A percentile compares a stretch with the other conserved stretches of the same genome.
These are phyloP conservation scores for Sphaerulina populicola DNA, from an alignment of 2,329 filamentous ascomycete species.

Conservation along the genomic window DNA sequence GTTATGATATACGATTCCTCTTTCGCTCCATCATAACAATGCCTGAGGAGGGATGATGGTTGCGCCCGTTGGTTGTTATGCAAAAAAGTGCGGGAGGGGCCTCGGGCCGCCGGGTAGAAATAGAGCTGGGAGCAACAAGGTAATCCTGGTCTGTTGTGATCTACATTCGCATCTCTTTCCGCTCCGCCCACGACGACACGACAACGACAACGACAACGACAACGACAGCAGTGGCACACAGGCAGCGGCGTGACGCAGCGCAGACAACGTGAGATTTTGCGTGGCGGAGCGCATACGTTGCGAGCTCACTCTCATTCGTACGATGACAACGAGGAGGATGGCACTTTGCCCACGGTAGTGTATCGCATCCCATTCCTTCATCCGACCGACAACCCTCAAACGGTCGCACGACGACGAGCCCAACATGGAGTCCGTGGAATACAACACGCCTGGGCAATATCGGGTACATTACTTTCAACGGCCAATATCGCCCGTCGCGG, in stretches of 20 bases:
- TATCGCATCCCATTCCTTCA: neutral
- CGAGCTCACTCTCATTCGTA: neutral
- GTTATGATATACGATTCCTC: too few species aligned
- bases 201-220: neutral
- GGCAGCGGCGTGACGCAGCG: neutral
- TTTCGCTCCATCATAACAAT: too few species aligned
- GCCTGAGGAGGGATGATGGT: too few species aligned
- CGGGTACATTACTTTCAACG: conserved; percentile 36
- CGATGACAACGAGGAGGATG: neutral
- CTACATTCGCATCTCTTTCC: conserved; percentile 3
- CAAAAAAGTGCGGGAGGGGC: too few species aligned
- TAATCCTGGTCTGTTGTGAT: neutral
- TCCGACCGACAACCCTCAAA: conserved; percentile 4
- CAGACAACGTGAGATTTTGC: too few species aligned
- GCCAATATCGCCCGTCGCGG: conserved; percentile 35
- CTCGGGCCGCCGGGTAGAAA: neutral
- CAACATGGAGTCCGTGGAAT: conserved; percentile 11
- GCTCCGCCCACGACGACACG: neutral
- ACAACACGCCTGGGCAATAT: conserved; percentile 4
- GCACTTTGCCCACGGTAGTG: neutral
- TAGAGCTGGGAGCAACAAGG: neutral
- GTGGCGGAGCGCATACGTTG: too few species aligned
- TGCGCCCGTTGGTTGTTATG: too few species aligned
- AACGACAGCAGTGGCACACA: neutral
- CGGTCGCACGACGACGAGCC: conserved; percentile 15